A percentile compares a stretch with the other conserved stretches of the same genome.
These are phyloP conservation scores for Asclepias syriaca DNA, from an alignment of 257 asterid species.

Conservation along the genomic window DNA sequence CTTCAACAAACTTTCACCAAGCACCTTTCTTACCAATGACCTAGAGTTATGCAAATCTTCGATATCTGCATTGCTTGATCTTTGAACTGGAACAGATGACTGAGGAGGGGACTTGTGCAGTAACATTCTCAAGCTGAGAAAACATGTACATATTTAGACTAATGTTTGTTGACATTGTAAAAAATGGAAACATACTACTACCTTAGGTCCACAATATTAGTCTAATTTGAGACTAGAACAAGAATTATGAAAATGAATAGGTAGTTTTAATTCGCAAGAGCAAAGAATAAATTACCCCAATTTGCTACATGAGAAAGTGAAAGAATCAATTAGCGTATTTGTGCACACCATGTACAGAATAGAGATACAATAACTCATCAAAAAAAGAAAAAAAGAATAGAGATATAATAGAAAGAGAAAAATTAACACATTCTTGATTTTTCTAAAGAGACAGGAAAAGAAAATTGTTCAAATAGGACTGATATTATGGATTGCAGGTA, in stretches of 20 bases:
- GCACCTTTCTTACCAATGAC: constrained; percentile 54
- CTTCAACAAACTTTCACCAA: constrained; percentile 48
- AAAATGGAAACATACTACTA: background rate
- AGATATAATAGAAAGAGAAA: background rate
- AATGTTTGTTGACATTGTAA: background rate
- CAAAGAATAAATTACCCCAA: background rate
- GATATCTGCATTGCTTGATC: constrained; percentile 39
- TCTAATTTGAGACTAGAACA: background rate
- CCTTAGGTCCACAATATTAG: background rate
- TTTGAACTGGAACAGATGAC: constrained; percentile 49
- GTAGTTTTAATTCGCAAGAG: background rate
- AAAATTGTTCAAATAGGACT: background rate
- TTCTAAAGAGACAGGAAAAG: background rate
- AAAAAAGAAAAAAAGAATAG: background rate
- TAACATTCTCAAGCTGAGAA: constrained; percentile 65
- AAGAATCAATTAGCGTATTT: background rate
- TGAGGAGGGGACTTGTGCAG: constrained; percentile 61
- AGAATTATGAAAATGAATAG: background rate
- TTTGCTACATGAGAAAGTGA: background rate
- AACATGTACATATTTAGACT: background rate
- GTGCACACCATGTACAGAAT: background rate
- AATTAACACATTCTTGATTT: background rate
- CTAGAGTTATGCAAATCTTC: constrained; percentile 42
- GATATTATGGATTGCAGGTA: background rate
- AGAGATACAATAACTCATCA: background rate